A percentile compares a stretch with the other conserved stretches of the same genome.
These are phyloP conservation scores for Metschnikowia dekortorum DNA, from an alignment of 805 yeast species.

Conservation along the genomic window DNA sequence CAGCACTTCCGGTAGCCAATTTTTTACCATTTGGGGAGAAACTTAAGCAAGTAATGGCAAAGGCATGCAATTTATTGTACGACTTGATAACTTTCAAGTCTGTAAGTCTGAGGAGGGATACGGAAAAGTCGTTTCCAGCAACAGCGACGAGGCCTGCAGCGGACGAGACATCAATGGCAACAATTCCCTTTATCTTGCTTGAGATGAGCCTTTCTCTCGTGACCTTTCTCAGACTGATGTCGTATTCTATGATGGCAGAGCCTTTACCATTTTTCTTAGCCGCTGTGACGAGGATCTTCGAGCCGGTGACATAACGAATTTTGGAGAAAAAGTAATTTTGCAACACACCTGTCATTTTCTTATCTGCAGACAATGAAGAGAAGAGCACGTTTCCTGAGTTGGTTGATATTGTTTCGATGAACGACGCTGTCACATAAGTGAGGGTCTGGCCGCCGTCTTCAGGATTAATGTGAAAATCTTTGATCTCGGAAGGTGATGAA, in stretches of 20 bases:
- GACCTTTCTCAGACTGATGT: constrained; percentile 38
- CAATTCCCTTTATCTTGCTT: constrained; percentile 50
- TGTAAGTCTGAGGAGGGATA: constrained; percentile 50
- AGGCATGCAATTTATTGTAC: constrained; percentile 62
- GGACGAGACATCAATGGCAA: constrained; percentile 45
- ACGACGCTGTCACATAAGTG: constrained; percentile 54
- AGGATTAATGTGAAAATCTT: constrained; percentile 65
- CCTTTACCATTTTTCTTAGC: constrained; percentile 31
- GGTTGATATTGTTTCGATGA: constrained; percentile 50
- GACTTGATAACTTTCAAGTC: constrained; percentile 49
- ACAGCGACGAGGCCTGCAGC: constrained; percentile 44
- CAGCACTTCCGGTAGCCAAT: constrained; percentile 73
- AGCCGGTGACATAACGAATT: constrained; percentile 36
- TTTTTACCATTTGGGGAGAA: constrained; percentile 65
- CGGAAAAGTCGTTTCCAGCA: constrained; percentile 64
- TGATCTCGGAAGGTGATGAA: constrained; percentile 44
- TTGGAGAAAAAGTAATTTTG: constrained; percentile 35
- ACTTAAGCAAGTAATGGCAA: constrained; percentile 70
- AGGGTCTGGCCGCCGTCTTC: constrained; percentile 54
- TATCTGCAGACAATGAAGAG: constrained; percentile 20
- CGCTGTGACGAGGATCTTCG: constrained; percentile 32
- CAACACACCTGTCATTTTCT: constrained; percentile 19
- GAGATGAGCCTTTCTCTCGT: constrained; percentile 41
- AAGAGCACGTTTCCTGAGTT: constrained; percentile 39
- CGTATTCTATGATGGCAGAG: constrained; percentile 40